Evolutionary conservation across 441 rosid genomes (phyloP), one percentile per base, ranked within the genome.

Genomic region (Syzygium syzygioides): DNA sequence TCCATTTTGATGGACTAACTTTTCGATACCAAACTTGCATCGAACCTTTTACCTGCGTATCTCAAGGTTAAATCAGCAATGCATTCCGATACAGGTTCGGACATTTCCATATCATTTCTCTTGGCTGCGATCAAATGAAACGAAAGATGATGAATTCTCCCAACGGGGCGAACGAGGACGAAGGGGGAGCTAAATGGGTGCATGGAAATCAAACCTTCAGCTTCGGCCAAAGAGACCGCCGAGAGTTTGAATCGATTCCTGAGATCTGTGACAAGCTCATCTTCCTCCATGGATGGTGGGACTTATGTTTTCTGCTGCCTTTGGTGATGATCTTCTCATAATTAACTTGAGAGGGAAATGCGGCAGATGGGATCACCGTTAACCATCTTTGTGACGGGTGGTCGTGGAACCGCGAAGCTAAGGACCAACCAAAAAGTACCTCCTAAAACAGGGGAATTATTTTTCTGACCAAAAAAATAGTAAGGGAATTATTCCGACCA

Each of bases 21-120:
- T 64, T 66, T 30, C 11, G 45, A 37, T 55, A 55, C 25, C 59
- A 9, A 56, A 56, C 26, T 20, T 23, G 26, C 26, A 11, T 71
- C 80, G 4, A 71, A 15, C 18, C 37, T 23, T 57, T 15, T 25
- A 86, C 90, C 90, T 85, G 90, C 87, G 53, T 64, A 88, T 57
- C 76, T 88, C 84, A 85, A 55, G 90, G 90, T 64, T 41, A 88
- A 28, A 41, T 88, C 87, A n/a, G 90, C 84, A 45, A 88, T 85
- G 90, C 90, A 88, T 17, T 71, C 84, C 4, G 90, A 64, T 55
- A 76, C 45, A 20, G 45, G 55, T 19, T 71, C 87, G n/a, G 85
- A 55, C 30, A 88, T 68, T 32, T 88, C 87, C 87, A 71, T n/a
- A 32, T 9, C 85, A 28, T 52, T 85, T 45, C 87, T 88, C 62